A percentile compares a stretch with the other conserved stretches of the same genome.
These are phyloP conservation scores for Yamadazyma oceani DNA, from an alignment of 1,139 yeast species.

Conservation along the genomic window DNA sequence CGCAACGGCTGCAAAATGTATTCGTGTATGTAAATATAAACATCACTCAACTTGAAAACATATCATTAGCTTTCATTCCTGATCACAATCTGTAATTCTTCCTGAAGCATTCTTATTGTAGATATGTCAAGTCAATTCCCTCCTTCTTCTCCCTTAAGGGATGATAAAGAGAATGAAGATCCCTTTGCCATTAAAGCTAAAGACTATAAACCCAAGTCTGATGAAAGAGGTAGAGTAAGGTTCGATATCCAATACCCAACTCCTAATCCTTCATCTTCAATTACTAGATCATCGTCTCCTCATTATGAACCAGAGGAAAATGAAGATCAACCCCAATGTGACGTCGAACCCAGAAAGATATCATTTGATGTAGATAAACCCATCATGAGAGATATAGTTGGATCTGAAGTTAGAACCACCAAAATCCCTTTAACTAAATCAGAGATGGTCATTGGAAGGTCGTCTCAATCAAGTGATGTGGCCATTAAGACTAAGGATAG, in stretches of 20 bases:
- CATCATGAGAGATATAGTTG: slow-evolving; percentile 17
- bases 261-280: slow-evolving; percentile 56
- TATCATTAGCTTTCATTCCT: background rate
- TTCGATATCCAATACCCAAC: slow-evolving; percentile 40
- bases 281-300: slow-evolving; percentile 50
- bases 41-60: background rate
- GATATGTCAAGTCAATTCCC: slow-evolving; percentile 45
- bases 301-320: slow-evolving; percentile 7
- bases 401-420: slow-evolving; percentile 39
- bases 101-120: too few species aligned
- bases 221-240: slow-evolving; percentile 22
- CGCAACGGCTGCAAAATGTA: slow-evolving; percentile 9
- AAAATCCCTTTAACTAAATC: slow-evolving; percentile 35
- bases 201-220: slow-evolving; percentile 11
- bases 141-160: slow-evolving; percentile 62
- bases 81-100: too few species aligned
- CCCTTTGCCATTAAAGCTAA: slow-evolving; percentile 15
- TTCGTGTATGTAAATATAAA: slow-evolving; percentile 1
- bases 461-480: slow-evolving; percentile 61
- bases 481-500: slow-evolving; percentile 55
- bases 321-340: slow-evolving; percentile 3
- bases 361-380: slow-evolving; percentile 16
- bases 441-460: slow-evolving; percentile 55
- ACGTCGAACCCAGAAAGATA: slow-evolving; percentile 13
- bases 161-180: slow-evolving; percentile 23